Evolutionary conservation across 2,329 filamentous ascomycete genomes (phyloP).

Genomic region (Colletotrichum limetticola): DNA sequence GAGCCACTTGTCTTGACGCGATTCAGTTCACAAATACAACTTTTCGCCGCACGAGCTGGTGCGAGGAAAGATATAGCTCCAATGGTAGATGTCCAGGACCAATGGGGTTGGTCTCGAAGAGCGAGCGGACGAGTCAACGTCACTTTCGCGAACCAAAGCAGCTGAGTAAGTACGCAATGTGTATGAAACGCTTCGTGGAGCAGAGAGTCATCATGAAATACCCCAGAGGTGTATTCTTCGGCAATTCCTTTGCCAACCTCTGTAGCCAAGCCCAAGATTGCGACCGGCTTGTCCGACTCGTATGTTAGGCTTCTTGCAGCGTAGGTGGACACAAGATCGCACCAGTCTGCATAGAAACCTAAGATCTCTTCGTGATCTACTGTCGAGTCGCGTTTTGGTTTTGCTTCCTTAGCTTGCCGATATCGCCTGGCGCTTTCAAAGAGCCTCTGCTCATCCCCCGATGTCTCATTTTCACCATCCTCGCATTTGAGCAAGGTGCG

Average conservation of each 20-base stretch:
- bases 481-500: not conserved
- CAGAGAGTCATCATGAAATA: not conserved
- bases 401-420: not conserved
- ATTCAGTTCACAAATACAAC: not conserved
- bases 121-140: not conserved
- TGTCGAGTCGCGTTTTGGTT: too few relatives aligned
- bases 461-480: not conserved
- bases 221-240: not conserved
- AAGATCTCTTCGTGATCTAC: not conserved
- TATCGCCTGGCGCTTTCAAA: not conserved
- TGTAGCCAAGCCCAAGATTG: not conserved
- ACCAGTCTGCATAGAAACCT: not conserved
- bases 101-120: not conserved
- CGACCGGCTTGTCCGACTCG: not conserved
- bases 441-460: not conserved
- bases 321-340: slow-evolving; percentile 1
- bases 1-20: not conserved
- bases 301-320: not conserved
- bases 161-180: not conserved
- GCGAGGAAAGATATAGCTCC: not conserved
- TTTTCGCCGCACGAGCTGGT: not conserved
- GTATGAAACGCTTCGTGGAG: not conserved
- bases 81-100: not conserved
- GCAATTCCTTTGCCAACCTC: not conserved
- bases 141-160: not conserved